These are phyloP conservation scores for Kwoniella sp. DNA, from an alignment of 768 basidiomycete species.

Conservation along the genomic window DNA sequence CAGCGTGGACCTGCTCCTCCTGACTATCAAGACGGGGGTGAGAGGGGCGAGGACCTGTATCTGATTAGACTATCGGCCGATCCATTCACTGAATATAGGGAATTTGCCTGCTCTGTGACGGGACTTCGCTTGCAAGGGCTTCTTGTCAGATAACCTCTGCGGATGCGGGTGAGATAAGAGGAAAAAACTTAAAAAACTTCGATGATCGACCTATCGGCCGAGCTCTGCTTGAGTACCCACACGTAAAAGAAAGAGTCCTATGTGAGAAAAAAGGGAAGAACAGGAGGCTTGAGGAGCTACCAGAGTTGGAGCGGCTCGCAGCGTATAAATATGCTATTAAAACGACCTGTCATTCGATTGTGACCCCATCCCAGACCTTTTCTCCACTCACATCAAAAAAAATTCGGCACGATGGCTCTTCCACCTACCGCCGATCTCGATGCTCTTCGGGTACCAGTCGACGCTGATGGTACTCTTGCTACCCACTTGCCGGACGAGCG, in stretches of 20 bases:
- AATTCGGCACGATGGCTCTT: background rate
- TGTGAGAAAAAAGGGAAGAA: constrained; percentile 1
- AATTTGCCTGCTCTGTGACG: no score
- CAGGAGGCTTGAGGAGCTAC: no score
- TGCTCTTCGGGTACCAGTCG: background rate
- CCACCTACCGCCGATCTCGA: background rate
- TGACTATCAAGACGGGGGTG: background rate
- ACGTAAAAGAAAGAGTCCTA: background rate
- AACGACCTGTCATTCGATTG: no score
- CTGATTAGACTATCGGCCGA: background rate
- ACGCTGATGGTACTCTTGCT: background rate
- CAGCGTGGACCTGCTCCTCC: background rate
- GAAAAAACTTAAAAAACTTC: background rate
- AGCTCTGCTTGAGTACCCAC: background rate
- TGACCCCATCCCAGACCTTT: no score
- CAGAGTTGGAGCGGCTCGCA: no score
- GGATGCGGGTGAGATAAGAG: background rate
- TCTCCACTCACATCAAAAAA: background rate
- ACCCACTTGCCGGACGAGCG: background rate
- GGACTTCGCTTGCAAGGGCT: no score
- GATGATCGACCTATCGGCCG: background rate
- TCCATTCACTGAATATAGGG: background rate
- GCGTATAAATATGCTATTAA: background rate
- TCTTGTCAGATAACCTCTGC: background rate
- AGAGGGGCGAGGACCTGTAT: background rate